These are phyloP conservation scores for Meredithiella fracta DNA, from an alignment of 2,329 filamentous ascomycete genomes.

Conservation along the genomic window DNA sequence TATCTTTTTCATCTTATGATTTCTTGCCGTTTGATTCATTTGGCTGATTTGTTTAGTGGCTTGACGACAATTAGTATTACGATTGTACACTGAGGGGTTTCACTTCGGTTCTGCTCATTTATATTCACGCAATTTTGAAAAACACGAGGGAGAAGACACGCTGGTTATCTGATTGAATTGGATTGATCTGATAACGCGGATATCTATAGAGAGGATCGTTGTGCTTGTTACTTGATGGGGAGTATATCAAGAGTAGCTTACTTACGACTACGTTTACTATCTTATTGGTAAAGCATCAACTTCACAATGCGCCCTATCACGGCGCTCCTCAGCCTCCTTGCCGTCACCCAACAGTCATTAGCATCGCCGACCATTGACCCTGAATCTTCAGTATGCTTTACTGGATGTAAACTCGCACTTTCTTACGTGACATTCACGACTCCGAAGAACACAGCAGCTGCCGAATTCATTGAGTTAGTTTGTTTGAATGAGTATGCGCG, in stretches of 20 bases:
- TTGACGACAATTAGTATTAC: no score
- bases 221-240: neutral
- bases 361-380: slow-evolving; percentile 1
- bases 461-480: neutral
- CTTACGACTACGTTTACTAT: no score
- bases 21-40: no score
- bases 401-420: slow-evolving; percentile 7
- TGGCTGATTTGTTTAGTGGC: no score
- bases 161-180: no score
- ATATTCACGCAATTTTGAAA: no score
- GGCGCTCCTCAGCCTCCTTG: neutral
- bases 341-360: neutral
- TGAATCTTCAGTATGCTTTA: neutral
- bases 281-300: no score
- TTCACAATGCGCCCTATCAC: neutral
- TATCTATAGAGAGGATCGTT: neutral
- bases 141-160: no score
- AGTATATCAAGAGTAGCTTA: no score
- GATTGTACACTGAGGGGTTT: no score
- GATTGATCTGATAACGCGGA: neutral
- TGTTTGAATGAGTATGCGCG: slow-evolving; percentile 8
- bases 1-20: no score
- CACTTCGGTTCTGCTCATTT: no score
- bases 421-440: slow-evolving; percentile 6
- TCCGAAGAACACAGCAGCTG: neutral